phyloP scores from a whole-genome alignment of 768 basidiomycete genomes.

The Tricholoma hemisulphureum region DNA sequence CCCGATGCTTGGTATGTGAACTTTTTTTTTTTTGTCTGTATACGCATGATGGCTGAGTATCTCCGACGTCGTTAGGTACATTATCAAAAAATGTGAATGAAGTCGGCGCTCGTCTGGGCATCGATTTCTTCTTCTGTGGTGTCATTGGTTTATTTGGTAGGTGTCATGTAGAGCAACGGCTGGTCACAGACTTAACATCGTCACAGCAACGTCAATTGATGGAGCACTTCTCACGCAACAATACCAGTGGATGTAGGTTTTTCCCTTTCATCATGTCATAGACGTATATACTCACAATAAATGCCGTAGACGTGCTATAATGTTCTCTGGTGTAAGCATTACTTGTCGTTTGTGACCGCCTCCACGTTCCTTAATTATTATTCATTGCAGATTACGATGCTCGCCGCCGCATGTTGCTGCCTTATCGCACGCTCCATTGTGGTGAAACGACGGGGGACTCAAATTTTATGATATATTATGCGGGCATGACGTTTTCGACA shows the following conservation, averaged over 20 bases:
- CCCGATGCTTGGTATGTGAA: background rate
- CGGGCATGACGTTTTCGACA: no score
- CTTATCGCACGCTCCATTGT: background rate
- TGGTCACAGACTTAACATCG: background rate
- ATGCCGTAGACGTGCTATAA: background rate
- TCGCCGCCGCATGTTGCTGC: background rate
- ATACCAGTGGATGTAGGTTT: background rate
- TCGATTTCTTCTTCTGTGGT: slow-evolving; percentile 6
- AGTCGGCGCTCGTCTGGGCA: slow-evolving; percentile 3
- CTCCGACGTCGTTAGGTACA: background rate
- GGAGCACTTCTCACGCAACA: slow-evolving; percentile 3
- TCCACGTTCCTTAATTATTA: background rate
- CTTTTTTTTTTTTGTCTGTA: background rate
- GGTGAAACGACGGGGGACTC: background rate
- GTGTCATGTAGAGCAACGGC: background rate
- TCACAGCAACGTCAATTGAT: slow-evolving; percentile 4
- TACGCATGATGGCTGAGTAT: background rate
- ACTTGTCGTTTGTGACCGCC: background rate
- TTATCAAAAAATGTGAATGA: slow-evolving; percentile 1
- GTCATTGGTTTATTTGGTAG: slow-evolving; percentile 1
- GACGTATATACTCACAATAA: background rate
- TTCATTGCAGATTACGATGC: background rate
- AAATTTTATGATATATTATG: no score
- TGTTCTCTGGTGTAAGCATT: background rate
- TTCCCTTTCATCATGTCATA: no score